Conservation (phyloP, 2,329 filamentous ascomycete species). For the Knufia fluminis region DNA sequence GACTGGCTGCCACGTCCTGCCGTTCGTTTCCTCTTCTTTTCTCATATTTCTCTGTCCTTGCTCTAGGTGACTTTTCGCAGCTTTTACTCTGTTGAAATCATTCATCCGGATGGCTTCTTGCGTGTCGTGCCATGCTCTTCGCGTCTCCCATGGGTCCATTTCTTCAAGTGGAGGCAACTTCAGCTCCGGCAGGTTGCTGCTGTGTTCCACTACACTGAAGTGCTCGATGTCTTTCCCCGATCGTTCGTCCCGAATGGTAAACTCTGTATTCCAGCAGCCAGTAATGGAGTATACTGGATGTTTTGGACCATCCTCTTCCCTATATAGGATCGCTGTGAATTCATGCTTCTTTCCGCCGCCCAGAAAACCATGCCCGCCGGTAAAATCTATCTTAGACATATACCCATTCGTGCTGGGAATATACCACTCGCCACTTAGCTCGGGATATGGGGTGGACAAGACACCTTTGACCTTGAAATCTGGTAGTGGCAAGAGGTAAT, state of each 20-base stretch:
- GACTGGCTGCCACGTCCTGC: constrained; percentile 66
- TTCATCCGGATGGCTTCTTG: constrained; percentile 69
- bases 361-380: constrained; percentile 13
- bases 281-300: constrained; percentile 17
- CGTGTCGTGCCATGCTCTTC: constrained; percentile 80
- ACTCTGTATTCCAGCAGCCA: constrained; percentile 44
- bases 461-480: constrained; percentile 21
- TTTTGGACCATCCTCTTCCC: constrained; percentile 10
- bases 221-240: constrained; percentile 44
- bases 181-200: constrained; percentile 59
- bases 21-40: constrained; percentile 64
- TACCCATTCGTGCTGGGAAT: constrained; percentile 21
- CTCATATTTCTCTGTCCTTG: constrained; percentile 73
- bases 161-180: constrained; percentile 61
- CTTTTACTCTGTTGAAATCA: constrained; percentile 70
- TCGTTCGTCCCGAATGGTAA: constrained; percentile 64
- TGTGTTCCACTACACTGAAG: constrained; percentile 50
- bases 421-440: constrained; percentile 18
- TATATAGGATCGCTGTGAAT: constrained; percentile 18
- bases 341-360: constrained; percentile 27
- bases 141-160: constrained; percentile 79
- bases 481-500: constrained; percentile 20
- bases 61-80: constrained; percentile 83
- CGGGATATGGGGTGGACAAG: constrained; percentile 40
- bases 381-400: constrained; percentile 17